A percentile compares a stretch with the other conserved stretches of the same genome.
Conservation (phyloP, 345 rosid genomes). For the Erysimum cheiranthoides region DNA sequence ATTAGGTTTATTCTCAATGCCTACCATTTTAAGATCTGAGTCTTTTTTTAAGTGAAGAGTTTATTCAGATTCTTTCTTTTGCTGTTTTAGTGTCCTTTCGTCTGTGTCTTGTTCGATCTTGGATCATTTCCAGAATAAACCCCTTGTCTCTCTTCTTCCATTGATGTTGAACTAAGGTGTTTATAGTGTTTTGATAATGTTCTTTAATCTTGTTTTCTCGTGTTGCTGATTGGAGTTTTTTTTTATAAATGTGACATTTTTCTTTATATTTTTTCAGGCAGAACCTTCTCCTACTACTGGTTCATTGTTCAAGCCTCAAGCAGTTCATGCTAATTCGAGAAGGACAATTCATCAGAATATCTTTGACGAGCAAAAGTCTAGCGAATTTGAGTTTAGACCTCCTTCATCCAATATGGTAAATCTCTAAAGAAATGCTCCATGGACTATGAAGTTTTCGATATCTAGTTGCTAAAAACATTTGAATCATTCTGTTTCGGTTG, state of each 20-base stretch:
- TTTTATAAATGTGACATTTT: background rate
- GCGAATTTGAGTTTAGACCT: constrained; percentile 78
- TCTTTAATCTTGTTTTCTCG: background rate
- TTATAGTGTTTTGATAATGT: too few species aligned
- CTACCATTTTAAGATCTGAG: constrained; percentile 29
- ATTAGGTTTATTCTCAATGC: background rate
- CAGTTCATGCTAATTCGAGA: constrained; percentile 50
- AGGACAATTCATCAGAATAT: constrained; percentile 48
- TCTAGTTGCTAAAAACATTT: background rate
- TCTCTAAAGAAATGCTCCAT: background rate
- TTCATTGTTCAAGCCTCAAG: constrained; percentile 71
- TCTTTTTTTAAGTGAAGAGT: background rate
- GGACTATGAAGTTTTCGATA: background rate
- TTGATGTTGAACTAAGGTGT: too few species aligned
- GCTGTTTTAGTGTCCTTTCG: background rate
- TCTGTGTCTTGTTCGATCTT: background rate
- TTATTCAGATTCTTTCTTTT: constrained; percentile 11
- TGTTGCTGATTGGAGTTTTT: background rate
- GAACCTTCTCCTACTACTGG: constrained; percentile 98
- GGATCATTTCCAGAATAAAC: too few species aligned
- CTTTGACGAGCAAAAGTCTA: constrained; percentile 56
- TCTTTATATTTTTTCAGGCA: constrained; percentile 51
- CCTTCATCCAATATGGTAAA: constrained; percentile 71
- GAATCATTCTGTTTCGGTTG: background rate
- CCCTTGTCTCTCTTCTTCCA: too few species aligned